Evolutionary conservation across 805 yeast genomes (phyloP).

Genomic region (Candida oleophila): DNA sequence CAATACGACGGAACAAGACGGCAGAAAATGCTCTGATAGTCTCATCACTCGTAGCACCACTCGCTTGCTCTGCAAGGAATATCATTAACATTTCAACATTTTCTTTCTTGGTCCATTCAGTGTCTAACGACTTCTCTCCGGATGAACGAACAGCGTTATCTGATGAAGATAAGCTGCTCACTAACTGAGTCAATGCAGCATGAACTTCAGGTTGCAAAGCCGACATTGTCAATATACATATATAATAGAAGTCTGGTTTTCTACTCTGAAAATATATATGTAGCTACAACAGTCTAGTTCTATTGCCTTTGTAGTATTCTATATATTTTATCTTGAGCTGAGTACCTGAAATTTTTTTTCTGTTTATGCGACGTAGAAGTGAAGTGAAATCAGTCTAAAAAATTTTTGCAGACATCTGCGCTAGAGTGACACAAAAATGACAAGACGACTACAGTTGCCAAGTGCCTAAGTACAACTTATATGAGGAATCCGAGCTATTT

Average conservation of each 20-base stretch:
- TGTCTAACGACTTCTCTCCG: constrained; percentile 74
- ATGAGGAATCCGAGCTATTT: no score
- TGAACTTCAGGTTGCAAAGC: constrained; percentile 62
- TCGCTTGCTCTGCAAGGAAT: constrained; percentile 78
- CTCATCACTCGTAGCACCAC: constrained; percentile 55
- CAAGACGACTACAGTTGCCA: neutral
- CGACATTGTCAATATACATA: constrained; percentile 27
- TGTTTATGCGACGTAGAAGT: neutral
- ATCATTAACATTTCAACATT: constrained; percentile 69
- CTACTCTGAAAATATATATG: neutral
- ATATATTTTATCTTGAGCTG: neutral
- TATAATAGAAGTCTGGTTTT: neutral
- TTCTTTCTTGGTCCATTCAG: constrained; percentile 70
- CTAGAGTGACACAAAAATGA: neutral
- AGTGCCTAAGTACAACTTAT: no score
- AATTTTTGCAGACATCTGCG: neutral
- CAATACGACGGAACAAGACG: constrained; percentile 84
- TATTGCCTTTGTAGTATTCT: neutral
- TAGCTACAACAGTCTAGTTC: neutral
- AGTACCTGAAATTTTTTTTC: neutral
- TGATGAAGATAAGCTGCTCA: constrained; percentile 65
- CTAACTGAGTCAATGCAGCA: constrained; percentile 51
- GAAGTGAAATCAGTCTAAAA: neutral
- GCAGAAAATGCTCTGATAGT: constrained; percentile 73
- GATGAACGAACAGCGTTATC: constrained; percentile 71